These are phyloP conservation scores for Cicer chorassanicum DNA, from an alignment of 306 rosid species.

Conservation along the genomic window DNA sequence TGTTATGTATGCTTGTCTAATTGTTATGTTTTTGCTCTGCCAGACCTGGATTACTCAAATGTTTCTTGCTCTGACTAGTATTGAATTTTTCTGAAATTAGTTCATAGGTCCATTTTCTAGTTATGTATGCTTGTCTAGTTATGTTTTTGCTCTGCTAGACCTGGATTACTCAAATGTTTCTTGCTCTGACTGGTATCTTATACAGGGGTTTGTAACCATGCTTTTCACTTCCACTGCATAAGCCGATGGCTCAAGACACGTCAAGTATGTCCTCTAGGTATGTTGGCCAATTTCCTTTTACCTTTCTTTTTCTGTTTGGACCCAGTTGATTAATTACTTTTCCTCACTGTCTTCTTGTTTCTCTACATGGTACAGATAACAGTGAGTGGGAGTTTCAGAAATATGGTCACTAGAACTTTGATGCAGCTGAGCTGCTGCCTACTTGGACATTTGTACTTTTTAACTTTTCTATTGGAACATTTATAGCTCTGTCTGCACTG, in stretches of 20 bases:
- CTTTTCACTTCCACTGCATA: conserved; percentile 95
- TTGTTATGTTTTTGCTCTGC: not conserved
- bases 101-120: not conserved
- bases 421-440: not conserved
- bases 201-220: conserved; percentile 71
- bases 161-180: conserved; percentile 21
- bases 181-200: conserved; percentile 30
- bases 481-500: conserved; percentile 7
- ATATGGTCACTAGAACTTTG: conserved; percentile 77
- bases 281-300: conserved; percentile 18
- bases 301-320: conserved; percentile 32
- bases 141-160: not conserved
- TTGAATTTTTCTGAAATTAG: not conserved
- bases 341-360: conserved; percentile 38
- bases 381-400: conserved; percentile 97
- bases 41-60: conserved; percentile 12
- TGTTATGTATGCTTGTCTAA: not conserved
- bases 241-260: conserved; percentile 96
- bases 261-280: conserved; percentile 92
- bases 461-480: not conserved
- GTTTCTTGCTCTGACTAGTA: conserved; percentile 34
- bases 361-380: conserved; percentile 59
- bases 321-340: conserved; percentile 9
- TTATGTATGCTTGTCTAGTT: not conserved
- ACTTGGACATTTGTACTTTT: conserved; percentile 29